These are phyloP conservation scores for Termitomyces sp. DNA, from an alignment of 768 basidiomycete species.

Conservation along the genomic window DNA sequence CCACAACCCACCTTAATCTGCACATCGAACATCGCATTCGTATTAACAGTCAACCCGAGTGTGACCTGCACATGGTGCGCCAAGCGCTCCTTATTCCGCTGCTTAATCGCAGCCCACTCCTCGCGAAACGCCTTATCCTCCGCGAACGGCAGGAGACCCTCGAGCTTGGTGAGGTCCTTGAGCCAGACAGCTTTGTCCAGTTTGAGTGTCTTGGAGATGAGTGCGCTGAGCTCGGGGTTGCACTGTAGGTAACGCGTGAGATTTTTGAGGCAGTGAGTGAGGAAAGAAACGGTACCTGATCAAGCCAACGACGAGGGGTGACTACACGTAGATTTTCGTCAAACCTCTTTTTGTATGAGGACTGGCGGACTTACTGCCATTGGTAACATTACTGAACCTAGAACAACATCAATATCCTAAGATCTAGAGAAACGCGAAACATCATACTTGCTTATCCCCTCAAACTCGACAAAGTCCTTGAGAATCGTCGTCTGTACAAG, in stretches of 20 bases:
- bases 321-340: conserved; percentile 35
- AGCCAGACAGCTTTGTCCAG: conserved; percentile 78
- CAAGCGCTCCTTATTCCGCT: conserved; percentile 86
- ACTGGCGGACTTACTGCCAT: conserved; percentile 76
- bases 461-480: conserved; percentile 93
- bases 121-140: conserved; percentile 74
- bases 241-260: conserved; percentile 41
- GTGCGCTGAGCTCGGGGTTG: conserved; percentile 82
- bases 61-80: conserved; percentile 71
- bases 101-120: conserved; percentile 84
- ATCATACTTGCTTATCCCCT: conserved; percentile 76
- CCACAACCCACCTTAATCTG: conserved; percentile 65
- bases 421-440: background rate
- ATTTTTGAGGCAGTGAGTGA: background rate
- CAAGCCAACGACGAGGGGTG: conserved; percentile 91
- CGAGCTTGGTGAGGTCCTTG: conserved; percentile 75
- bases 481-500: conserved; percentile 80
- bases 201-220: conserved; percentile 82
- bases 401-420: background rate
- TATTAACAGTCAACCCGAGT: conserved; percentile 68
- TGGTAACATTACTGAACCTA: conserved; percentile 87
- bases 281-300: conserved; percentile 45
- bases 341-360: background rate
- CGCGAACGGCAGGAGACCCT: conserved; percentile 67
- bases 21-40: conserved; percentile 84